Percentiles rank a stretch among this genome's conserved stretches.
Conservation (phyloP, 331 rosid species). For the Telfairia occidentalis region DNA sequence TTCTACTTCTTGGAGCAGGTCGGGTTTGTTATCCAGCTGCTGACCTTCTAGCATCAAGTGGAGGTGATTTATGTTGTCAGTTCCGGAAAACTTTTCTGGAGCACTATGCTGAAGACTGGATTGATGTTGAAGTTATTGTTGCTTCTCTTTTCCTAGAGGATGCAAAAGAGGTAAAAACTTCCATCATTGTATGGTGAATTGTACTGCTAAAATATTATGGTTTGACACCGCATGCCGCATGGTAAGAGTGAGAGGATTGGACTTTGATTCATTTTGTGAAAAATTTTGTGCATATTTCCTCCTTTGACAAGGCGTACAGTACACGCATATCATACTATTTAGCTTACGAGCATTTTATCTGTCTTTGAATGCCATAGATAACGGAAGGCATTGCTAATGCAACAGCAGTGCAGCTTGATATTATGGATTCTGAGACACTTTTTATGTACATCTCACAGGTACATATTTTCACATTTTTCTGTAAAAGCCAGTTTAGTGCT, state of each 20-base stretch:
- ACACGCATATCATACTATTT: neutral
- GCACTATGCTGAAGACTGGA: conserved; percentile 45
- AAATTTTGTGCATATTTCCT: neutral
- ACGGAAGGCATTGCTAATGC: conserved; percentile 70
- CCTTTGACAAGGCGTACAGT: neutral
- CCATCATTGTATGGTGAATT: neutral
- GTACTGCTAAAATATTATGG: neutral
- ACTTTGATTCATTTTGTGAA: neutral
- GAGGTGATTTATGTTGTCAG: conserved; percentile 32
- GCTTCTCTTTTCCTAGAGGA: conserved; percentile 85
- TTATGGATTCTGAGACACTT: conserved; percentile 47
- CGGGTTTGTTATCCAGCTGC: conserved; percentile 94
- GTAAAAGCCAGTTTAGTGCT: neutral
- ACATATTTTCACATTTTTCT: conserved; percentile 13
- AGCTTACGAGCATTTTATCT: conserved; percentile 4
- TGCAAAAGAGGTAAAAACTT: conserved; percentile 68
- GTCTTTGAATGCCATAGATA: conserved; percentile 29
- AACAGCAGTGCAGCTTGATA: conserved; percentile 66
- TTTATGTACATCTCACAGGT: conserved; percentile 60
- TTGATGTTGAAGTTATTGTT: conserved; percentile 65
- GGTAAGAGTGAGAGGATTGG: neutral
- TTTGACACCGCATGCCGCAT: neutral
- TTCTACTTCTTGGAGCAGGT: conserved; percentile 92
- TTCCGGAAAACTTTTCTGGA: conserved; percentile 37
- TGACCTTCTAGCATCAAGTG: conserved; percentile 54